Percentiles rank a stretch among this genome's conserved stretches.
These are phyloP conservation scores for Cenchrus fungigraminus DNA, from an alignment of 176 grass and related monocot genomes.

Conservation along the genomic window DNA sequence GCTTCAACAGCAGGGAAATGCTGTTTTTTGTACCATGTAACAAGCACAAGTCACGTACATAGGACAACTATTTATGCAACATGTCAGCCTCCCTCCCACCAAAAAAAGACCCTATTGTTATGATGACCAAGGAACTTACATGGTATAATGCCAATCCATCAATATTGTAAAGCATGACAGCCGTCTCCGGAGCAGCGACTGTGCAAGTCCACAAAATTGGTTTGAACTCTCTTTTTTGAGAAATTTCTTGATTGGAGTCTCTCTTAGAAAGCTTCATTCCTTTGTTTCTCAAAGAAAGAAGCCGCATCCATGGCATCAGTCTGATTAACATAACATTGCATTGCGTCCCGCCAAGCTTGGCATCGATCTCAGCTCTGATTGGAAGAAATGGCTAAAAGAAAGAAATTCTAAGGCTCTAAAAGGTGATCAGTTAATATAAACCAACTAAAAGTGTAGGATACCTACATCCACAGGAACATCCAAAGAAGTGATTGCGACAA, in stretches of 20 bases:
- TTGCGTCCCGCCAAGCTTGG: conserved; percentile 91
- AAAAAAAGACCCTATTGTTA: conserved; percentile 23
- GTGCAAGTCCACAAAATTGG: conserved; percentile 91
- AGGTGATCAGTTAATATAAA: conserved; percentile 7
- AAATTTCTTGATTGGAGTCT: conserved; percentile 53
- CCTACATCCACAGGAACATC: conserved; percentile 93
- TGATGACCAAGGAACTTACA: conserved; percentile 72
- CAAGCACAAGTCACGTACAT: conserved; percentile 13
- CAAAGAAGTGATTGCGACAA: conserved; percentile 67
- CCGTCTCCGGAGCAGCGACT: conserved; percentile 94
- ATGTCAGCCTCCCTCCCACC: background rate
- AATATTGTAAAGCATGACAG: conserved; percentile 81
- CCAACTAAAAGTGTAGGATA: conserved; percentile 37
- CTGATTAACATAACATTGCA: conserved; percentile 91
- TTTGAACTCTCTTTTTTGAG: conserved; percentile 66
- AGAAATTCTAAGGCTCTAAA: conserved; percentile 44
- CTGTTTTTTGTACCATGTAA: background rate
- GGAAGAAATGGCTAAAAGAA: conserved; percentile 77
- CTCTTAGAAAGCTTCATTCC: conserved; percentile 62
- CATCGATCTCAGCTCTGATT: conserved; percentile 93
- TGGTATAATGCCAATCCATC: conserved; percentile 82
- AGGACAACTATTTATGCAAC: conserved; percentile 6
- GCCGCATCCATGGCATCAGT: conserved; percentile 84
- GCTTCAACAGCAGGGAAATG: background rate
- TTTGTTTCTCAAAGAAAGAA: conserved; percentile 67